Conservation (phyloP, 345 rosid species). For the Lepidium didymum region DNA sequence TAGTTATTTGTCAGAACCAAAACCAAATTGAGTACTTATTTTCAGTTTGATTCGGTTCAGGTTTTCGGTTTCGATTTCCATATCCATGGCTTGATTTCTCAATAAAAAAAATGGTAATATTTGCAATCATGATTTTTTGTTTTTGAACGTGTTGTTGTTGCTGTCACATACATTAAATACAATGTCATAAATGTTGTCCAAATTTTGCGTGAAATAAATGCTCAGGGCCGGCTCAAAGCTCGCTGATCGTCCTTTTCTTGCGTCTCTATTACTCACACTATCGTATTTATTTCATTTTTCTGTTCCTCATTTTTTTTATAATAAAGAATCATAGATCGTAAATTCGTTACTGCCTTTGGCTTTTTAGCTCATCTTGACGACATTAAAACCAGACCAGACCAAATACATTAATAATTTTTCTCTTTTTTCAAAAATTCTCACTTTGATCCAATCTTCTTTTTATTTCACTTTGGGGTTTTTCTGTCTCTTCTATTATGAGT, state of each 20-base stretch:
- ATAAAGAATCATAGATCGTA: background rate
- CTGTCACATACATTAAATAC: conserved; percentile 29
- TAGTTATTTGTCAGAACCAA: no score
- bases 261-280: conserved; percentile 23
- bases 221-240: conserved; percentile 51
- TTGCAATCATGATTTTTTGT: conserved; percentile 19
- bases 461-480: conserved; percentile 16
- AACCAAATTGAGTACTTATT: no score
- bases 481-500: conserved; percentile 7
- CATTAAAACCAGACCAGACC: conserved; percentile 31
- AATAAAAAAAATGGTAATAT: background rate
- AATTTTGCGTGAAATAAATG: conserved; percentile 32
- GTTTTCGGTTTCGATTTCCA: no score
- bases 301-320: background rate
- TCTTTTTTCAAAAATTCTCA: conserved; percentile 19
- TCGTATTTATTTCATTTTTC: conserved; percentile 17
- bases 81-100: background rate
- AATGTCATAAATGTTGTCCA: conserved; percentile 14
- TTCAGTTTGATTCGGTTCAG: no score
- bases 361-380: conserved; percentile 22
- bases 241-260: conserved; percentile 40
- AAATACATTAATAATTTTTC: conserved; percentile 21
- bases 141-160: conserved; percentile 10
- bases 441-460: conserved; percentile 15
- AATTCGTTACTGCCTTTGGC: conserved; percentile 11